Conservation (phyloP, 495 filamentous ascomycete species). For the Penicillium pancosmium region DNA sequence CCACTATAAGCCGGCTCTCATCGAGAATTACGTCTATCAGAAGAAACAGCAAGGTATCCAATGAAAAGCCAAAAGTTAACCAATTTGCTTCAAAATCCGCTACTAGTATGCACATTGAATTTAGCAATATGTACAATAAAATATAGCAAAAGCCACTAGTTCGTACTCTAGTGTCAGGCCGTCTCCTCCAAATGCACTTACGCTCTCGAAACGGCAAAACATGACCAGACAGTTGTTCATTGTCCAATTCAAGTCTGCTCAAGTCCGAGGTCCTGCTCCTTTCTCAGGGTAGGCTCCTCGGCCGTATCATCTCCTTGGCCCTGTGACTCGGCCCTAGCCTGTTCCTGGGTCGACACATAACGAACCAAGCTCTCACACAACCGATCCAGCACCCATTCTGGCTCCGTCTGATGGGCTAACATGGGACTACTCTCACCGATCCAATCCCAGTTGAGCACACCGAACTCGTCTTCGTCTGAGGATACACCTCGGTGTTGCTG, state of each 20-base stretch:
- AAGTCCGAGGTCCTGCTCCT: constrained; percentile 34
- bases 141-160: too few species aligned
- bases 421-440: constrained; percentile 66
- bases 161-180: too few species aligned
- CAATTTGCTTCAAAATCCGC: too few species aligned
- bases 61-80: too few species aligned
- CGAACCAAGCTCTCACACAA: constrained; percentile 61
- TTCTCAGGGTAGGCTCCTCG: constrained; percentile 30
- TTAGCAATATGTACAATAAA: too few species aligned
- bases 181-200: background rate
- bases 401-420: constrained; percentile 56
- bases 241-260: constrained; percentile 15
- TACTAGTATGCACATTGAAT: too few species aligned
- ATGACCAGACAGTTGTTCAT: too few species aligned
- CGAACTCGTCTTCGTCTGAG: constrained; percentile 57
- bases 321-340: constrained; percentile 8
- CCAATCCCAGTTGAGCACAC: constrained; percentile 68
- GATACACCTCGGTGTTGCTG: constrained; percentile 7
- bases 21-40: too few species aligned
- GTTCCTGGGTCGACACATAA: constrained; percentile 48
- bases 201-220: background rate
- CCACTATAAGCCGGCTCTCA: too few species aligned
- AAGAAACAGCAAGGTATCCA: too few species aligned
- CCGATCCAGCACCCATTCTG: constrained; percentile 63
- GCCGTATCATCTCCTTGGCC: constrained; percentile 8